Evolutionary conservation across 2,329 filamentous ascomycete species (phyloP).

Genomic region (Dactylellina drechsleri): DNA sequence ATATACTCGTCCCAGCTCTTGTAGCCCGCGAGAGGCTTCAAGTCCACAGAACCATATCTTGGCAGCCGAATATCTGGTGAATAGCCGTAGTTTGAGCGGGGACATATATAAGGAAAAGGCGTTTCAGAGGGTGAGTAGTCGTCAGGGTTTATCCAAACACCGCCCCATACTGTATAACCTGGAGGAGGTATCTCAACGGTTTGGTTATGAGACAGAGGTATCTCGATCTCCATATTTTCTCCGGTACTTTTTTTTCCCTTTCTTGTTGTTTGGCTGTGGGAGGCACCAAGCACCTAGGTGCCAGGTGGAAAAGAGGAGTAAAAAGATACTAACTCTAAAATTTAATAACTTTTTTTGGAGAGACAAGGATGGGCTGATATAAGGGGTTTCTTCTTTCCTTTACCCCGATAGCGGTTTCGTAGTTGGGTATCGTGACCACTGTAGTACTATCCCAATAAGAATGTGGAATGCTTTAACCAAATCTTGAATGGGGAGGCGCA

Average conservation of each 20-base stretch:
- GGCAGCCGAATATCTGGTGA: conserved; percentile 35
- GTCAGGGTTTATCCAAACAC: conserved; percentile 18
- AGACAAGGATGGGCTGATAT: conserved; percentile 1
- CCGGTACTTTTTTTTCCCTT: not conserved
- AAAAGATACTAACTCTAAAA: conserved; percentile 9
- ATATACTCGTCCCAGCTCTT: conserved; percentile 28
- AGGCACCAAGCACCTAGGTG: conserved; percentile 4
- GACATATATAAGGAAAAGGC: conserved; percentile 40
- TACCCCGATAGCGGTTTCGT: conserved; percentile 8
- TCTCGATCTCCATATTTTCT: conserved; percentile 2
- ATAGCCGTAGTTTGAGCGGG: conserved; percentile 36
- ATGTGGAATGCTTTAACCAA: conserved; percentile 27
- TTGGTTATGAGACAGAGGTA: not conserved
- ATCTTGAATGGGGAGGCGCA: conserved; percentile 44
- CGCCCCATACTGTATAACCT: conserved; percentile 26
- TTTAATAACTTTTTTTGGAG: not conserved
- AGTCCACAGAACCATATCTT: conserved; percentile 26
- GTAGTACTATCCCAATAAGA: conserved; percentile 19
- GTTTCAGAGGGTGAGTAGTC: conserved; percentile 20
- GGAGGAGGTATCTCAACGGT: conserved; percentile 10
- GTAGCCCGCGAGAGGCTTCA: conserved; percentile 18
- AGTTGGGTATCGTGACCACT: conserved; percentile 32
- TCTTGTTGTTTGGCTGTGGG: not conserved
- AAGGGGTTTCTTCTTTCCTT: conserved; percentile 13
- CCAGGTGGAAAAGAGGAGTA: conserved; percentile 1